Evolutionary conservation across 768 basidiomycete genomes (phyloP), one percentile per base, ranked within the genome.

Genomic region (Tulasnella sp.): DNA sequence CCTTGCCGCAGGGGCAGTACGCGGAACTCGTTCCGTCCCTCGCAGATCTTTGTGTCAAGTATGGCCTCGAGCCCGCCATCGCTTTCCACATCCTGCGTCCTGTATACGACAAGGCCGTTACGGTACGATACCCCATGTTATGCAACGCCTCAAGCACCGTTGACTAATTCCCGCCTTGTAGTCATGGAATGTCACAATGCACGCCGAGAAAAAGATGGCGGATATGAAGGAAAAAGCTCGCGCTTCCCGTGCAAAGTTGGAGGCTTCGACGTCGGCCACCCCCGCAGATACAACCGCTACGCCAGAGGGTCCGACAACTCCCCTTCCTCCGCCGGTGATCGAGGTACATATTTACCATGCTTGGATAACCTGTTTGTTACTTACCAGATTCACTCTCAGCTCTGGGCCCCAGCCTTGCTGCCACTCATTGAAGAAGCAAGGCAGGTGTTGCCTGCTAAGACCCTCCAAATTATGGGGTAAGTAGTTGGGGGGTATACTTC

Each of bases 11-110:
- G 0, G 77, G 83, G 58, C 86, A 89, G 56, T 94, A 93, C 66
- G 77, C 77, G 44, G 81, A 79, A 65, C 75, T 90, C 23, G 72
- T 94, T 4, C 94, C 95, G 3, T 73, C 87, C 17, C 73, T 96
- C 9, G 72, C 74, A 1, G 85, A 88, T 27, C 78, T 98, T 8
- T 83, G 83, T 54, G 75, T 79, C 53, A 76, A 77, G 41, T 98
- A 86, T 70, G 88, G 86, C 5, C 81, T 99, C 47, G 82, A 84
- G 61, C 82, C 87, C 38, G 81, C 88, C 11, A 84, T 96, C 58
- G 90, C 92, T 55, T 96, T 98, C 88, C 91, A 94, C 68, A 85
- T 98, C 60, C 79, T 90, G 41, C 82, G 96, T 15, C 93, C 95
- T 1, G 65, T 42, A 11, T 42, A 26, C 5, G 53, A 55, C 15